Percentiles rank a stretch among this genome's conserved stretches.
Conservation (phyloP, 768 basidiomycete genomes). For the Pulveroboletus ravenelii region DNA sequence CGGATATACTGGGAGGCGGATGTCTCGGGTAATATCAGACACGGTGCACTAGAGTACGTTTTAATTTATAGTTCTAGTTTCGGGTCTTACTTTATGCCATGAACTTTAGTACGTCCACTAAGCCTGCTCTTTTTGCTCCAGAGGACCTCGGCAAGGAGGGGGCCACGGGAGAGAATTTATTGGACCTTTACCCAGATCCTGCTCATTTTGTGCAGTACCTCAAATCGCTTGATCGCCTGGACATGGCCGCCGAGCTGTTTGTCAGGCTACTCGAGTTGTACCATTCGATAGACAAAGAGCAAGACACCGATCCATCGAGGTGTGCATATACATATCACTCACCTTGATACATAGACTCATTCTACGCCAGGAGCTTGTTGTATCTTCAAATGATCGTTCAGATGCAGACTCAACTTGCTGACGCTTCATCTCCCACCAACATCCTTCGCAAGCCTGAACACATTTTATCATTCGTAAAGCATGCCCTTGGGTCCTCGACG, state of each 20-base stretch:
- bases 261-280: constrained; percentile 71
- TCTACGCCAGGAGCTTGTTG: constrained; percentile 51
- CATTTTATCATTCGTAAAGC: constrained; percentile 77
- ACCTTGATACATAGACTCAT: not conserved
- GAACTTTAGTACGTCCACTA: constrained; percentile 18
- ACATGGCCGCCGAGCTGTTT: constrained; percentile 71
- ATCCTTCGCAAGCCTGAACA: constrained; percentile 63
- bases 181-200: constrained; percentile 76
- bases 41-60: constrained; percentile 40
- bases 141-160: constrained; percentile 40
- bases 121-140: constrained; percentile 48
- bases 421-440: constrained; percentile 48
- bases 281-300: constrained; percentile 29
- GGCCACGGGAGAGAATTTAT: constrained; percentile 44
- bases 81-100: not conserved
- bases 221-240: constrained; percentile 58
- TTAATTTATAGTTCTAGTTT: not conserved
- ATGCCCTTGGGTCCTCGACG: constrained; percentile 54
- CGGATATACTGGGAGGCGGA: constrained; percentile 53
- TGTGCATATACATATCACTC: constrained; percentile 3
- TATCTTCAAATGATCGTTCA: constrained; percentile 78
- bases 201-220: constrained; percentile 61
- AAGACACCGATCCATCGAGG: constrained; percentile 23
- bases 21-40: constrained; percentile 47
- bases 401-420: constrained; percentile 68